Evolutionary conservation across 345 rosid species (phyloP).

Genomic region (Euclidium syriacum): DNA sequence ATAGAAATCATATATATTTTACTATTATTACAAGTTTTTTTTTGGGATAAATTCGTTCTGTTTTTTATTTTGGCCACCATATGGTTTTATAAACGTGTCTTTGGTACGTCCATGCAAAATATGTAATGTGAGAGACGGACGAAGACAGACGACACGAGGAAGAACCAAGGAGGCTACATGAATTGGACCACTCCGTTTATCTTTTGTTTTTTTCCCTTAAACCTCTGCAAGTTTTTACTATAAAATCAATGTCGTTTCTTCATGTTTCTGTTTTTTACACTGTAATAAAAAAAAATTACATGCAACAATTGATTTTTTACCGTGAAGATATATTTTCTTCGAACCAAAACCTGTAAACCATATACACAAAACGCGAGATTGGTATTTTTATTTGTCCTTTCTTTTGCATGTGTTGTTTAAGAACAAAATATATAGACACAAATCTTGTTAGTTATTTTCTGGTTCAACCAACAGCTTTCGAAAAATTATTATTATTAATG

Average conservation of each 20-base stretch:
- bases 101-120: conserved; percentile 4
- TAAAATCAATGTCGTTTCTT: not conserved
- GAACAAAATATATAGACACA: not conserved
- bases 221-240: not conserved
- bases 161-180: not conserved
- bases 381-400: too few relatives aligned
- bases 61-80: too few relatives aligned
- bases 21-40: too few relatives aligned
- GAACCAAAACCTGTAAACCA: not conserved
- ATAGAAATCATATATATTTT: too few relatives aligned
- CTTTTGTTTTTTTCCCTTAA: not conserved
- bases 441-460: too few relatives aligned
- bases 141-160: conserved; percentile 9
- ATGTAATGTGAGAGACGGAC: not conserved
- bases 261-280: not conserved
- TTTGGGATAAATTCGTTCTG: too few relatives aligned
- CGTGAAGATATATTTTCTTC: too few relatives aligned
- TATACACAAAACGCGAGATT: too few relatives aligned
- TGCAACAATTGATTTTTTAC: too few relatives aligned
- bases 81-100: not conserved
- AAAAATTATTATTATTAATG: not conserved
- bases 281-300: not conserved
- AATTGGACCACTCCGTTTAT: not conserved
- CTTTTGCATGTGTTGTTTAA: not conserved
- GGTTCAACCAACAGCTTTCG: conserved; percentile 2